Percentiles rank a stretch among this genome's conserved stretches.
Evolutionary conservation across 2,329 filamentous ascomycete species (phyloP).

Genomic region (Penicillium palitans): DNA sequence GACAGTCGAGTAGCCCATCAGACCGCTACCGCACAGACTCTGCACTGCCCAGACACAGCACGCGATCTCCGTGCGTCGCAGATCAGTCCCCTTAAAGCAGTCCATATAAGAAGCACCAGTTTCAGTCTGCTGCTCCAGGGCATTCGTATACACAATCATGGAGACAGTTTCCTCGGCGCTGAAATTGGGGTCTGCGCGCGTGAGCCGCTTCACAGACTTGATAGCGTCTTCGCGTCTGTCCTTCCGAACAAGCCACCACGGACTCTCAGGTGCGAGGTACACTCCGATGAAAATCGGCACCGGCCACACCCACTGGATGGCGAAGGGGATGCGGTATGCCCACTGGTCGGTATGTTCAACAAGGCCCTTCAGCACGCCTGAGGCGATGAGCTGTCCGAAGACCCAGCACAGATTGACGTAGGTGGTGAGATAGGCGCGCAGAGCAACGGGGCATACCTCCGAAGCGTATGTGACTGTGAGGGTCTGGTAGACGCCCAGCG

Average conservation of each 20-base stretch:
- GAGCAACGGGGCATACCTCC: constrained; percentile 39
- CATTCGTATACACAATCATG: constrained; percentile 44
- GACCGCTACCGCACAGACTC: constrained; percentile 30
- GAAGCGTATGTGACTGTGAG: constrained; percentile 41
- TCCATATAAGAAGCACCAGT: constrained; percentile 28
- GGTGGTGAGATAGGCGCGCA: constrained; percentile 38
- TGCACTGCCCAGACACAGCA: constrained; percentile 40
- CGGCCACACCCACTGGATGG: constrained; percentile 36
- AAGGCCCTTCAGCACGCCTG: constrained; percentile 37
- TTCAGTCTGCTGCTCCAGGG: constrained; percentile 26
- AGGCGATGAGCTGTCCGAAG: constrained; percentile 42
- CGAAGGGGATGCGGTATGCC: constrained; percentile 42
- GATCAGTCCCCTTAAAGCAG: constrained; percentile 33
- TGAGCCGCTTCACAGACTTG: constrained; percentile 32
- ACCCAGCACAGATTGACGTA: constrained; percentile 46
- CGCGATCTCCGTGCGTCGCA: constrained; percentile 46
- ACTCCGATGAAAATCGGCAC: constrained; percentile 23
- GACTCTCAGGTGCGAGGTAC: constrained; percentile 36
- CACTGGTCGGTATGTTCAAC: constrained; percentile 33
- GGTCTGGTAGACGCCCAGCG: constrained; percentile 40
- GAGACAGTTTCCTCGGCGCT: constrained; percentile 33
- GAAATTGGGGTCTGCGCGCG: constrained; percentile 25
- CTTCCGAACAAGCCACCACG: constrained; percentile 44
- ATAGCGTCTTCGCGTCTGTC: constrained; percentile 38
- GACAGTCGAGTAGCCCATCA: constrained; percentile 37